A percentile compares a stretch with the other conserved stretches of the same genome.
phyloP scores from a whole-genome alignment of 768 basidiomycete species.

The Cyclocybe aegerita region DNA sequence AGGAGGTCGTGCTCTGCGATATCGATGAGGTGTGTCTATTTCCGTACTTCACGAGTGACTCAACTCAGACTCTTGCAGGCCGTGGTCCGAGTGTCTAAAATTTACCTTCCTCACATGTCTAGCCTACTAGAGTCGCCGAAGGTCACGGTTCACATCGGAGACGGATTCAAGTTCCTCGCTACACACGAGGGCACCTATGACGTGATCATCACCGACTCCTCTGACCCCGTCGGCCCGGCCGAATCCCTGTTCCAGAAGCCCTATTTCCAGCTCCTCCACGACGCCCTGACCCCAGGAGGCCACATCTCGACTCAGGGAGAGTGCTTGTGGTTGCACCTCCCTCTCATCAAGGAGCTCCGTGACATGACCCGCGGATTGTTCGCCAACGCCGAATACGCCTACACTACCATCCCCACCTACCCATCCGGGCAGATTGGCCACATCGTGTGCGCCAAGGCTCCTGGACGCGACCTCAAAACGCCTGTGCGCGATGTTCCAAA shows the following conservation, averaged over 20 bases:
- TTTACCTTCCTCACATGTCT: slow-evolving; percentile 94
- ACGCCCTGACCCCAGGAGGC: slow-evolving; percentile 86
- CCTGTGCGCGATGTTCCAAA: slow-evolving; percentile 70
- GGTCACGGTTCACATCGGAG: slow-evolving; percentile 85
- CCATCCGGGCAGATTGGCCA: slow-evolving; percentile 99
- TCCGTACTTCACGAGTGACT: not conserved
- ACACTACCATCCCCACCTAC: slow-evolving; percentile 96
- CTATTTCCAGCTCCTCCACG: slow-evolving; percentile 93
- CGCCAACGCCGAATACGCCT: slow-evolving; percentile 85
- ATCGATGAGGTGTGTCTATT: slow-evolving; percentile 79
- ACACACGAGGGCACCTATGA: slow-evolving; percentile 89
- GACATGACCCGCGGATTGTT: slow-evolving; percentile 73
- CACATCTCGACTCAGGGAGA: slow-evolving; percentile 96
- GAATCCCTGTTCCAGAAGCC: slow-evolving; percentile 93
- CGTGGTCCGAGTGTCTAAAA: slow-evolving; percentile 92
- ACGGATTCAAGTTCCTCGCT: slow-evolving; percentile 95
- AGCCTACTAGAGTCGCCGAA: slow-evolving; percentile 73
- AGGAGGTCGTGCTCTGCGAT: slow-evolving; percentile 93
- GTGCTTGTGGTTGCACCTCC: slow-evolving; percentile 92
- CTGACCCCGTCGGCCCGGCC: slow-evolving; percentile 96
- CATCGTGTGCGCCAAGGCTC: slow-evolving; percentile 82
- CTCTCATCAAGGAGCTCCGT: slow-evolving; percentile 77
- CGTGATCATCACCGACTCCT: slow-evolving; percentile 98
- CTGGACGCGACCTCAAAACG: slow-evolving; percentile 63
- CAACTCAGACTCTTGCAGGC: slow-evolving; percentile 48